Percentiles rank a stretch among this genome's conserved stretches.
phyloP scores from a whole-genome alignment of 768 basidiomycete species.

The Boletales sp. region DNA sequence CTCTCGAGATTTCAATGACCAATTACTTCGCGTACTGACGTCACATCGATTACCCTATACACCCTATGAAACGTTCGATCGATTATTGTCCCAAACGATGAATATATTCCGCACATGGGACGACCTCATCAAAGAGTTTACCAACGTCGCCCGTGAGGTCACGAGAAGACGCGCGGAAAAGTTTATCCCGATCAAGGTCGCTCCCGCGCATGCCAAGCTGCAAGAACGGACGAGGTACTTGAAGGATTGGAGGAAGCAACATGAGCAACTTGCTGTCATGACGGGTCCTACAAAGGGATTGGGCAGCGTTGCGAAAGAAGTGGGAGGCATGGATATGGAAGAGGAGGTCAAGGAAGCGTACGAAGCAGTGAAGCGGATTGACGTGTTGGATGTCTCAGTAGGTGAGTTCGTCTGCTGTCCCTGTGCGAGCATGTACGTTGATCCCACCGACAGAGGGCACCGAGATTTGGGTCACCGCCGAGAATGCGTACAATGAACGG shows the following conservation, averaged over 20 bases:
- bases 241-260: conserved; percentile 92
- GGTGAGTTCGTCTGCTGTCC: conserved; percentile 46
- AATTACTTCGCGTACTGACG: conserved; percentile 85
- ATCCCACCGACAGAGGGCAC: conserved; percentile 70
- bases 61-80: conserved; percentile 92
- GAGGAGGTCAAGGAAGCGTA: conserved; percentile 96
- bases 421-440: neutral
- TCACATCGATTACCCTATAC: conserved; percentile 91
- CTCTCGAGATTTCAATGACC: conserved; percentile 95
- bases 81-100: conserved; percentile 69
- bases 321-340: conserved; percentile 95
- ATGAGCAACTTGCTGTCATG: conserved; percentile 97
- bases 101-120: conserved; percentile 87
- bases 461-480: conserved; percentile 96
- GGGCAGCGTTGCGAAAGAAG: conserved; percentile 66
- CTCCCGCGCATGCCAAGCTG: conserved; percentile 85
- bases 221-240: conserved; percentile 87
- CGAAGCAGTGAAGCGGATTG: conserved; percentile 95
- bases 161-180: conserved; percentile 85
- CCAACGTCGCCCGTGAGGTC: conserved; percentile 89
- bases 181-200: conserved; percentile 96
- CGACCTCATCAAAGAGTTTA: conserved; percentile 87
- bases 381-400: conserved; percentile 90
- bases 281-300: conserved; percentile 91
- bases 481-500: conserved; percentile 96